Percentiles rank a stretch among this genome's conserved stretches.
Conservation (phyloP, 2,329 filamentous ascomycete species). For the Aulographum hederae region DNA sequence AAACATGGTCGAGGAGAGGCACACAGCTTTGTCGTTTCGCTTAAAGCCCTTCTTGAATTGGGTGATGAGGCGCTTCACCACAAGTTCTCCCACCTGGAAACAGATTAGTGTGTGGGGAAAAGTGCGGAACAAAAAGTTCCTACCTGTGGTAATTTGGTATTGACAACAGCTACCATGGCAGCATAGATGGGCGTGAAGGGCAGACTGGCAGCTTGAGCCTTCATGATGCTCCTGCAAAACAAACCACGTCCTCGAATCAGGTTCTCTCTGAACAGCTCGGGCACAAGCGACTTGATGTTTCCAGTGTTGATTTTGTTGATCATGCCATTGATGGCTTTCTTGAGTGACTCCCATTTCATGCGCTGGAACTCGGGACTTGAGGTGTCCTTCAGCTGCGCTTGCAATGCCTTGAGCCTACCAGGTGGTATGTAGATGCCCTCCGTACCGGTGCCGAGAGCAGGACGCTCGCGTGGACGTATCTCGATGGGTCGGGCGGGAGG, state of each 20-base stretch:
- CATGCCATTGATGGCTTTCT: conserved; percentile 95
- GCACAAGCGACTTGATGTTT: conserved; percentile 95
- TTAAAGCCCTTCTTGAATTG: conserved; percentile 94
- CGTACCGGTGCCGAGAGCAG: conserved; percentile 63
- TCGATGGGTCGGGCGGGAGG: not conserved
- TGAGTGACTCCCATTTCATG: conserved; percentile 97
- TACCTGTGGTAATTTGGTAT: conserved; percentile 89
- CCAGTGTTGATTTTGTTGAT: conserved; percentile 99
- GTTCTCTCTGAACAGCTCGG: conserved; percentile 91
- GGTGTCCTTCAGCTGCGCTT: conserved; percentile 95
- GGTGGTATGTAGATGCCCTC: conserved; percentile 96
- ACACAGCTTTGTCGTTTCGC: conserved; percentile 92
- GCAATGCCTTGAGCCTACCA: conserved; percentile 71
- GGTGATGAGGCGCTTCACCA: conserved; percentile 68
- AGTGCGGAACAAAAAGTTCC: too few relatives aligned
- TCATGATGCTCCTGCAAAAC: conserved; percentile 95
- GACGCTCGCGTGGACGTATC: not conserved
- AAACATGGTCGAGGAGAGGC: conserved; percentile 81
- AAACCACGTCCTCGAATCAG: conserved; percentile 76
- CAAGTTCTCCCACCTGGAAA: conserved; percentile 82
- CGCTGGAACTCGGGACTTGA: conserved; percentile 92
- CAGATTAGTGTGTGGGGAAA: too few relatives aligned
- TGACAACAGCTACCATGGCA: conserved; percentile 89
- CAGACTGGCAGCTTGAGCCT: conserved; percentile 87
- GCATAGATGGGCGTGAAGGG: conserved; percentile 95